Base-by-base conservation (phyloP, 2,329 filamentous ascomycete genomes). In the Botryotinia convoluta region DNA sequence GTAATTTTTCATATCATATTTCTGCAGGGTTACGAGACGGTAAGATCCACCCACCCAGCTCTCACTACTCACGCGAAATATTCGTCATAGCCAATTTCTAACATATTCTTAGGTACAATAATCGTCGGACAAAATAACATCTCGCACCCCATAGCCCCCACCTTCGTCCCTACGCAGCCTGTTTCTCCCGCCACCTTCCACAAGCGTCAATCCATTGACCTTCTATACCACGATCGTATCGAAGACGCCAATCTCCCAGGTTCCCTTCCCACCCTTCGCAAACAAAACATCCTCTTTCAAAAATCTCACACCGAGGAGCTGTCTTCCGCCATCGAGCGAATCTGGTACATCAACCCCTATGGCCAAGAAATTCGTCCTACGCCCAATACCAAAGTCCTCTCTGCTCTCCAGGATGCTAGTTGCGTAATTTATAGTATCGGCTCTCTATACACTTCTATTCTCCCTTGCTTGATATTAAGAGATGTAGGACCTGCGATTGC, bases 291-390 rank as follows among this genome's bases (percentile, higher is more conserved):
- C 74, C 85, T 86, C 7, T 97, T 97, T 81, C 92, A 88, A 79
- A 98, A 98, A 83, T 85, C 79, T 3, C 86, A 89, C 57, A 91
- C 94, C 75, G 89, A 93, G 74, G 93, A 95, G 72, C 85, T 98
- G 1, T 88, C 93, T 0, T 87, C 92, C 0, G 87, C 93, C 42
- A 97, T 98, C 77, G 86, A 91, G 72, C 85, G 95, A 3, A 87
- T 98, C 45, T 98, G 94, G 94, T 98, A 98, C 84, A 98, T 98
- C 84, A 98, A 98, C 80, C 95, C 95, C 0, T 98, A 98, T 81
- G 95, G 95, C n/a, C 94, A 98, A 81, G 95, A 98, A 82, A 98
- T 98, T 77, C 89, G 91, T 29, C 93, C 95, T 0, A 88, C 91
- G 0, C 92, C 94, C 3, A 98, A 97, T 79, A 91, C 94, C 0